These are phyloP conservation scores for Phytophthora gonapodyides DNA, from an alignment of 352 stramenopile genomes.

Conservation along the genomic window DNA sequence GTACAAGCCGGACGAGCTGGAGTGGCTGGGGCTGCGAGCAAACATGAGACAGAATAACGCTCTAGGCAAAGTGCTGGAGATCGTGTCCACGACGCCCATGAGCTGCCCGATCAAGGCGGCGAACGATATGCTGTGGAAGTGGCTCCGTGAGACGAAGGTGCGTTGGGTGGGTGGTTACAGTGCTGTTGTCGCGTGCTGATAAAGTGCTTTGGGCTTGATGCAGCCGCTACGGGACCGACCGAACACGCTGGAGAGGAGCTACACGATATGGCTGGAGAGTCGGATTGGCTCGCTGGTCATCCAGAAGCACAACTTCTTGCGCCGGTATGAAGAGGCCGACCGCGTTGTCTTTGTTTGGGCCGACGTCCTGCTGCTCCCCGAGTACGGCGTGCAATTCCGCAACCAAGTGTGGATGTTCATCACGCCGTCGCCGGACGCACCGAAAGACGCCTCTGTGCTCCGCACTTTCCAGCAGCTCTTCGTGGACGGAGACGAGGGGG, in stretches of 20 bases:
- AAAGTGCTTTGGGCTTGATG: neutral
- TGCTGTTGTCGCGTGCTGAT: neutral
- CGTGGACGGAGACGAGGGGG: conserved; percentile 9
- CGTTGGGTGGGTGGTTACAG: neutral
- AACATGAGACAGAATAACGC: conserved; percentile 13
- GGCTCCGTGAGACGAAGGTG: conserved; percentile 17
- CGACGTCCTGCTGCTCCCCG: conserved; percentile 23
- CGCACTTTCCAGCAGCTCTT: conserved; percentile 28
- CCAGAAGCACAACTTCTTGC: conserved; percentile 33
- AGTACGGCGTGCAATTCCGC: conserved; percentile 29
- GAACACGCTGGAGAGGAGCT: conserved; percentile 33
- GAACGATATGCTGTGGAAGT: conserved; percentile 25
- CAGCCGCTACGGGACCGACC: conserved; percentile 17
- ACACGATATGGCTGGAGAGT: conserved; percentile 25
- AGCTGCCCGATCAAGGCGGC: conserved; percentile 19
- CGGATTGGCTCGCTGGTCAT: conserved; percentile 22
- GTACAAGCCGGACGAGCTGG: conserved; percentile 6
- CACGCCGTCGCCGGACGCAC: conserved; percentile 16
- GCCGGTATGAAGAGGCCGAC: conserved; percentile 29
- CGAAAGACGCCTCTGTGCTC: conserved; percentile 13
- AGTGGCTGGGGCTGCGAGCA: conserved; percentile 6
- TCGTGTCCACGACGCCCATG: conserved; percentile 32
- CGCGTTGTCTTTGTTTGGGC: conserved; percentile 32
- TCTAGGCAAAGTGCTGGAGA: conserved; percentile 26
- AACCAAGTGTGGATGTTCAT: conserved; percentile 31